These are phyloP conservation scores for Mycena leptocephala DNA, from an alignment of 768 basidiomycete species.

Conservation along the genomic window DNA sequence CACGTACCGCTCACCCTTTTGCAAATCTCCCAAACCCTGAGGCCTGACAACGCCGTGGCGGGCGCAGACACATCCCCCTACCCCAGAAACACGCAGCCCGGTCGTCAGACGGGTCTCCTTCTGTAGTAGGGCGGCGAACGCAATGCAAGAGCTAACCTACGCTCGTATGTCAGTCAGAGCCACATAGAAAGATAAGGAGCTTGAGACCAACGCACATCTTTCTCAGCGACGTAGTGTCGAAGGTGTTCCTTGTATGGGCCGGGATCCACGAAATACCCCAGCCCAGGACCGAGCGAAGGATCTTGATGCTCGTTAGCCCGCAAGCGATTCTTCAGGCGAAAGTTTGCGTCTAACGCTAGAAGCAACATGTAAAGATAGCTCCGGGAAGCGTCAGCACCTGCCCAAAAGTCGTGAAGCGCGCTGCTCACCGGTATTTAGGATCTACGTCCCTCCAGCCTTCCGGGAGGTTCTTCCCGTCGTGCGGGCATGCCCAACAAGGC, in stretches of 20 bases:
- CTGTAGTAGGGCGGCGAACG: slow-evolving; percentile 29
- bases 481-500: slow-evolving; percentile 35
- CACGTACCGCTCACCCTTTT: slow-evolving; percentile 7
- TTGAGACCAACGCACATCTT: background rate
- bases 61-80: background rate
- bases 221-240: background rate
- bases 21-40: too few species aligned
- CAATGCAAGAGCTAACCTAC: slow-evolving; percentile 37
- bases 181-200: background rate
- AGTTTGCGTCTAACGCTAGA: background rate
- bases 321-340: background rate
- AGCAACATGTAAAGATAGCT: background rate
- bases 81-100: background rate
- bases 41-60: too few species aligned
- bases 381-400: background rate
- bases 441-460: slow-evolving; percentile 25
- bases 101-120: slow-evolving; percentile 26
- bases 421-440: background rate
- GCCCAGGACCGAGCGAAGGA: background rate
- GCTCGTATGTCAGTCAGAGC: background rate
- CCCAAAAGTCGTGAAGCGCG: too few species aligned
- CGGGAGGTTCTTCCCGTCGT: slow-evolving; percentile 28
- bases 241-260: background rate
- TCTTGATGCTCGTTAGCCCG: background rate
- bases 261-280: background rate